Conservation (phyloP, 768 basidiomycete genomes). For the Lentinula guzmanii region DNA sequence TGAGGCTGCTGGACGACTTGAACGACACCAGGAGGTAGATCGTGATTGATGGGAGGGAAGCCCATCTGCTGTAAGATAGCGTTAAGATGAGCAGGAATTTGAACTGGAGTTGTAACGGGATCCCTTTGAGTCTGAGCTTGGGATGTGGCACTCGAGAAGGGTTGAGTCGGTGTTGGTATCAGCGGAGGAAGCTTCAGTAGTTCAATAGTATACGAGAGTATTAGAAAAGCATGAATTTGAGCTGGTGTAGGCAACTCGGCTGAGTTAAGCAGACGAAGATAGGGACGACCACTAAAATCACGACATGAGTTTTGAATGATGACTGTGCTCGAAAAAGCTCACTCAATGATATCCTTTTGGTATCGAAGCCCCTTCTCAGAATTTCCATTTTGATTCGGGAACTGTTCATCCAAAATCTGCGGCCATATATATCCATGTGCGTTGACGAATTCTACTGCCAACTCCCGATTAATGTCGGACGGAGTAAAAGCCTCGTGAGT, state of each 20-base stretch:
- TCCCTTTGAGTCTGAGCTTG: background rate
- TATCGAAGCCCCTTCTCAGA: slow-evolving; percentile 31
- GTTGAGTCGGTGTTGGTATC: slow-evolving; percentile 2
- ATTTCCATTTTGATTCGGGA: slow-evolving; percentile 30
- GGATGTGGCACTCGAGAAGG: slow-evolving; percentile 19
- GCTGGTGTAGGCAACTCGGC: slow-evolving; percentile 44
- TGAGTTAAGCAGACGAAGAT: slow-evolving; percentile 44
- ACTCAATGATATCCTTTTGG: slow-evolving; percentile 33
- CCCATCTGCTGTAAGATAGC: slow-evolving; percentile 61
- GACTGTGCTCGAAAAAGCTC: slow-evolving; percentile 10
- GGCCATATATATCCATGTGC: slow-evolving; percentile 44
- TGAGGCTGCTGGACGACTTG: background rate
- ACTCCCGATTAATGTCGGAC: slow-evolving; percentile 2
- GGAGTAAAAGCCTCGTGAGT: slow-evolving; percentile 6
- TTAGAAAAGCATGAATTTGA: slow-evolving; percentile 59
- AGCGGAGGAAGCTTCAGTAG: slow-evolving; percentile 30
- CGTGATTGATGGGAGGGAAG: slow-evolving; percentile 43
- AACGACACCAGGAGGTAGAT: slow-evolving; percentile 9
- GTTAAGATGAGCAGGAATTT: slow-evolving; percentile 49
- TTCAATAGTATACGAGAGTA: slow-evolving; percentile 54
- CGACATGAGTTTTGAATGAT: background rate
- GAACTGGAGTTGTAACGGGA: slow-evolving; percentile 1
- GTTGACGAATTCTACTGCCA: slow-evolving; percentile 29
- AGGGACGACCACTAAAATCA: slow-evolving; percentile 39
- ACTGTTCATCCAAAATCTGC: slow-evolving; percentile 39